These are phyloP conservation scores for Sphagnum magellanicum DNA, from an alignment of 228 moss, liverwort and hornwort genomes.

Conservation along the genomic window DNA sequence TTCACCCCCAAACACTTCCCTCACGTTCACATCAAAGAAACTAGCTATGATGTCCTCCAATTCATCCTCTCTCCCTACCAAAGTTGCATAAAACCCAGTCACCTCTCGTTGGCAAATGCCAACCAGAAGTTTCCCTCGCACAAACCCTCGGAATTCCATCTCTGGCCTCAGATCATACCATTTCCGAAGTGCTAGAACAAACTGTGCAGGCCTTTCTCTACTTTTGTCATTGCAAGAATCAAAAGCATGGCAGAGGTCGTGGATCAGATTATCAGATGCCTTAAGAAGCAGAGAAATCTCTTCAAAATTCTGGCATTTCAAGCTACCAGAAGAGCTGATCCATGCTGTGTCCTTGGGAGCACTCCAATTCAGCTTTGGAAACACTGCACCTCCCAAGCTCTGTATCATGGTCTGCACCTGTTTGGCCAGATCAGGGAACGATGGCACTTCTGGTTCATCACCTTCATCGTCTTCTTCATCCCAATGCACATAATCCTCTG, in stretches of 20 bases:
- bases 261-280: constrained; percentile 74
- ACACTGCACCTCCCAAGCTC: constrained; percentile 63
- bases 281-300: constrained; percentile 73
- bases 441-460: constrained; percentile 34
- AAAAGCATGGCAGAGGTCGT: constrained; percentile 80
- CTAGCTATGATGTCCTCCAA: constrained; percentile 31
- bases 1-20: constrained; percentile 44
- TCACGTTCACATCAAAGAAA: constrained; percentile 56
- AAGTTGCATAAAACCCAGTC: constrained; percentile 75
- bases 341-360: constrained; percentile 89
- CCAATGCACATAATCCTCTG: constrained; percentile 82
- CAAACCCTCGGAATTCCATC: constrained; percentile 89
- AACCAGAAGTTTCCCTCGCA: constrained; percentile 46
- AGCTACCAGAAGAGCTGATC: constrained; percentile 74
- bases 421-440: constrained; percentile 57
- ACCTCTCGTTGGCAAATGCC: constrained; percentile 92
- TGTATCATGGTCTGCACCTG: constrained; percentile 51
- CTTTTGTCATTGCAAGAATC: constrained; percentile 75
- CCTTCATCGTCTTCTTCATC: constrained; percentile 71
- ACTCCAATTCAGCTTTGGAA: constrained; percentile 98
- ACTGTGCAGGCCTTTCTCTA: constrained; percentile 37
- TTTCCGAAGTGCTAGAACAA: constrained; percentile 74
- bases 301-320: constrained; percentile 73
- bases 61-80: constrained; percentile 54
- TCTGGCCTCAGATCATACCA: constrained; percentile 93